Percentiles rank a stretch among this genome's conserved stretches.
These are phyloP conservation scores for Oxytropis ochrocephala DNA, from an alignment of 306 rosid genomes.

Conservation along the genomic window DNA sequence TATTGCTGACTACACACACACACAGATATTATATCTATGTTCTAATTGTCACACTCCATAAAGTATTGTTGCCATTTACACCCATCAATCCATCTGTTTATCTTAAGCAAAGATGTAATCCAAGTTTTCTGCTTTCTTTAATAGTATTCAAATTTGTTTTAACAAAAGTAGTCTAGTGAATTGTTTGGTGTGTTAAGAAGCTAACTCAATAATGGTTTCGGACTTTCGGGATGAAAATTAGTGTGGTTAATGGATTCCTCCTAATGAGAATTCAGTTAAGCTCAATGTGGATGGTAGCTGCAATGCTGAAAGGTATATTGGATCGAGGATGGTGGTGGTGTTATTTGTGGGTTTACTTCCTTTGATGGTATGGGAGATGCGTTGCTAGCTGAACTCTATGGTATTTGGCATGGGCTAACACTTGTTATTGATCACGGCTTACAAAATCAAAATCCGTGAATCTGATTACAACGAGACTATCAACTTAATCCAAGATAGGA, in stretches of 20 bases:
- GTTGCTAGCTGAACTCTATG: no score
- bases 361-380: no score
- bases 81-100: background rate
- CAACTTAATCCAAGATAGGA: no score
- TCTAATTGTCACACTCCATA: background rate
- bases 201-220: background rate
- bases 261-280: no score
- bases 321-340: no score
- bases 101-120: background rate
- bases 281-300: no score
- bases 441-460: no score
- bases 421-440: no score
- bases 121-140: conserved; percentile 14
- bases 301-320: no score
- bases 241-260: background rate
- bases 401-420: no score
- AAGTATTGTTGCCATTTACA: background rate
- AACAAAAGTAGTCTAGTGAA: background rate
- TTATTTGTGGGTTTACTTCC: no score
- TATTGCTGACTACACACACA: background rate
- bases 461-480: no score
- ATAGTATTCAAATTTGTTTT: background rate
- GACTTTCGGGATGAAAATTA: background rate
- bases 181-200: conserved; percentile 3
- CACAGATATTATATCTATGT: background rate